Conservation (phyloP, 208 protist genomes). For the Hexamita inflata region DNA sequence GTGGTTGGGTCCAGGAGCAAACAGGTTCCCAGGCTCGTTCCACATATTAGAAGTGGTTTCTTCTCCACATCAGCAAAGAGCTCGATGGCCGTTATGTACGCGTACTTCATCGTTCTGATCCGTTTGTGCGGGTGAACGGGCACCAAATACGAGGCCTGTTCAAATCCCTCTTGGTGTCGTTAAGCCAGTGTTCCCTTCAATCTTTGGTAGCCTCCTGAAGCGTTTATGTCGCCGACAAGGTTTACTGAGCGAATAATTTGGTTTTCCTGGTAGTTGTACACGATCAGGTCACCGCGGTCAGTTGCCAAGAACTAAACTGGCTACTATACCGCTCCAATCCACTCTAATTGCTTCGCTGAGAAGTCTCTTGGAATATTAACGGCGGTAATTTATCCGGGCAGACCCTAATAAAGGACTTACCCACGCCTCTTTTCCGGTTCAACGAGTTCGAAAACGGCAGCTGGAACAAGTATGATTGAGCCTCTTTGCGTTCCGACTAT, state of each 20-base stretch:
- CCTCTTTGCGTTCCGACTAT: not conserved
- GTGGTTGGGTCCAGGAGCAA: slow-evolving; percentile 14
- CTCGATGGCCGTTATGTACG: not conserved
- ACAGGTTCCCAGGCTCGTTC: not conserved
- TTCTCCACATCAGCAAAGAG: not conserved
- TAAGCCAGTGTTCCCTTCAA: slow-evolving; percentile 2
- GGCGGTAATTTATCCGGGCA: not conserved
- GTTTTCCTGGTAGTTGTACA: not conserved
- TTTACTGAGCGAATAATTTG: slow-evolving; percentile 6
- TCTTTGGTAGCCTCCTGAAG: not conserved
- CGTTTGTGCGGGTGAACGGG: not conserved
- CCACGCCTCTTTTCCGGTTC: slow-evolving; percentile 1
- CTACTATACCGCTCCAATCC: not conserved
- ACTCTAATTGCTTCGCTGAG: not conserved
- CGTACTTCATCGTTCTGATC: not conserved
- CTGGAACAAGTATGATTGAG: slow-evolving; percentile 24
- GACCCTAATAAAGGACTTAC: slow-evolving; percentile 8
- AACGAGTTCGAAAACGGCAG: slow-evolving; percentile 19
- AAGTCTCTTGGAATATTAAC: not conserved
- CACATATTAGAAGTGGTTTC: not conserved
- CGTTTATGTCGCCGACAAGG: not conserved
- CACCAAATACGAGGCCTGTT: slow-evolving; percentile 11
- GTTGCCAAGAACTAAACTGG: not conserved
- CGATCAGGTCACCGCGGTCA: not conserved
- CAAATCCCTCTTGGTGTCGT: slow-evolving; percentile 17